Evolutionary conservation across 2,329 filamentous ascomycete genomes (phyloP).

Genomic region (Trichoderma sp.): DNA sequence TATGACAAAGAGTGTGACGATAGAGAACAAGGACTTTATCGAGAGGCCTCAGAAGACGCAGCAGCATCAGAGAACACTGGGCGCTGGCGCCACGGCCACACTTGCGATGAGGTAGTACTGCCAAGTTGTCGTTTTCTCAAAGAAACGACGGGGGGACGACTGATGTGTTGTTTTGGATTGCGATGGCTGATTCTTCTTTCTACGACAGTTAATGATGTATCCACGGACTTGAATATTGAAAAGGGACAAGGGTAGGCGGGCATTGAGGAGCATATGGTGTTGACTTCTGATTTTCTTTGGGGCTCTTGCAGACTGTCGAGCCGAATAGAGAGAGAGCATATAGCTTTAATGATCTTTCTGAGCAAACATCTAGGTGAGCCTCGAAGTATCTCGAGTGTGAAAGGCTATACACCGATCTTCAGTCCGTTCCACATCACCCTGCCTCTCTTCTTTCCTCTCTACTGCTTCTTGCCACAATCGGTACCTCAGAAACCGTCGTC

Average conservation of each 20-base stretch:
- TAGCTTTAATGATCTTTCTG: constrained; percentile 18
- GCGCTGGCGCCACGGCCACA: constrained; percentile 39
- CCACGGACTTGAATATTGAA: constrained; percentile 9
- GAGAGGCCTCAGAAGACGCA: constrained; percentile 43
- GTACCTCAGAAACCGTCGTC: neutral
- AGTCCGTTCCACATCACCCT: neutral
- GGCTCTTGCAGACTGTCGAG: neutral
- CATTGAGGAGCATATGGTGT: neutral
- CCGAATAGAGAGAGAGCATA: neutral
- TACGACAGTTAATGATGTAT: constrained; percentile 14
- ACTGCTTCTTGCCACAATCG: neutral
- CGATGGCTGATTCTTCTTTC: constrained; percentile 2
- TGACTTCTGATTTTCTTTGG: constrained; percentile 1
- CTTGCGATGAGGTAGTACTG: constrained; percentile 40
- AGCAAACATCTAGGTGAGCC: neutral
- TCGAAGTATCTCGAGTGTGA: neutral
- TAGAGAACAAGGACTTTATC: constrained; percentile 82
- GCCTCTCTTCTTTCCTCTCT: neutral
- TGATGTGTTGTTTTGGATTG: neutral
- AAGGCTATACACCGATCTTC: neutral
- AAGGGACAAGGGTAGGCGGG: neutral
- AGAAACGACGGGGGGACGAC: neutral
- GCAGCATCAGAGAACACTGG: constrained; percentile 36
- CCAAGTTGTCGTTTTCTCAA: constrained; percentile 3
- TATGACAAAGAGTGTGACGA: constrained; percentile 92